Evolutionary conservation across 345 rosid genomes (phyloP).

Genomic region (Lepidium africanum): DNA sequence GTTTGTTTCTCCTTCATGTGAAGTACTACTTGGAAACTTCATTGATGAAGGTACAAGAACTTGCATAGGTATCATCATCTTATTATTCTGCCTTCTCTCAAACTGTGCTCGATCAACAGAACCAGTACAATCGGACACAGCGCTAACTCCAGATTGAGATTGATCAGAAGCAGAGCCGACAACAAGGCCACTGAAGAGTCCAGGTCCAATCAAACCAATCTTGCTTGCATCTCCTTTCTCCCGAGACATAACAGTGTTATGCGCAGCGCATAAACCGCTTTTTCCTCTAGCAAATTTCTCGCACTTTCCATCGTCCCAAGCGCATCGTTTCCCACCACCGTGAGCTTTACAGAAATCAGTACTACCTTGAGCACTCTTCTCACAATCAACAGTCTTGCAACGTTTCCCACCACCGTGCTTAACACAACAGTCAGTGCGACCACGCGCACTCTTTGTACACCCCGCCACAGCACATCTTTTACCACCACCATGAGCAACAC

Average conservation of each 20-base stretch:
- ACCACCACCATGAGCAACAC: constrained; percentile 96
- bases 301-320: constrained; percentile 65
- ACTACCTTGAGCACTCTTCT: constrained; percentile 97
- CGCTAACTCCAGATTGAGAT: constrained; percentile 47
- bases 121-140: constrained; percentile 47
- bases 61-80: constrained; percentile 61
- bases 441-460: constrained; percentile 94
- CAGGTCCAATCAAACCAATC: constrained; percentile 58
- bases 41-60: constrained; percentile 83
- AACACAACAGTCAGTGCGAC: constrained; percentile 87
- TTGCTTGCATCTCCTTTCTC: constrained; percentile 35
- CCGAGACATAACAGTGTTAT: constrained; percentile 50
- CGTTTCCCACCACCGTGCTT: constrained; percentile 92
- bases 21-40: constrained; percentile 44
- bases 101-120: constrained; percentile 28
- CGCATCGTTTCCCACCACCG: constrained; percentile 88
- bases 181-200: constrained; percentile 70
- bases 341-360: constrained; percentile 93
- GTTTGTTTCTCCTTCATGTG: constrained; percentile 15
- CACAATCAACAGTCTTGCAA: constrained; percentile 52
- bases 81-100: constrained; percentile 37
- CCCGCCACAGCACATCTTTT: constrained; percentile 71
- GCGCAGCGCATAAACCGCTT: constrained; percentile 88
- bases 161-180: constrained; percentile 45
- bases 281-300: constrained; percentile 92